Evolutionary conservation across 352 stramenopile species (phyloP).

Genomic region (Phytophthora lateralis): DNA sequence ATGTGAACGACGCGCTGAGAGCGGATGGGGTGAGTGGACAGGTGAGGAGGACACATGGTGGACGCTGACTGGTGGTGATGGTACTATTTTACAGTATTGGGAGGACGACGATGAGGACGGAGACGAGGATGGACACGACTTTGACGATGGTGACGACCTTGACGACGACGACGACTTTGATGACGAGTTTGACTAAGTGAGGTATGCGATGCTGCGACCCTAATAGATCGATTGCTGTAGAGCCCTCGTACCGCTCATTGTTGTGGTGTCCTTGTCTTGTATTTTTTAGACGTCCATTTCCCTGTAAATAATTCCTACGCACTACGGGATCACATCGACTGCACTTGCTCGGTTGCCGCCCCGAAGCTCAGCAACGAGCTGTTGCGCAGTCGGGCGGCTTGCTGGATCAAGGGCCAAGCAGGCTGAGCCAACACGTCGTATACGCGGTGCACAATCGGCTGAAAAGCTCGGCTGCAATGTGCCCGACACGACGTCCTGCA

Average conservation of each 20-base stretch:
- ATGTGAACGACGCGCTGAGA: constrained; percentile 59
- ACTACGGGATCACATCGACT: constrained; percentile 4
- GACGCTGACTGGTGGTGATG: not conserved
- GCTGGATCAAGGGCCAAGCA: constrained; percentile 32
- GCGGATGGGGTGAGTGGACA: constrained; percentile 46
- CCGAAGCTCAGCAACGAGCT: constrained; percentile 16
- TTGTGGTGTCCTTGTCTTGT: constrained; percentile 11
- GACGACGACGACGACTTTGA: constrained; percentile 47
- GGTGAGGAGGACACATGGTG: not conserved
- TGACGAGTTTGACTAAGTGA: constrained; percentile 26
- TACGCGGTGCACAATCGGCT: constrained; percentile 38
- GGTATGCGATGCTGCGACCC: constrained; percentile 2
- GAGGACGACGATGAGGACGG: constrained; percentile 43
- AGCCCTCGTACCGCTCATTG: constrained; percentile 12
- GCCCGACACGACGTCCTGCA: constrained; percentile 52
- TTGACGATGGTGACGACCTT: constrained; percentile 40
- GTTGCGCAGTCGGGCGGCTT: constrained; percentile 9
- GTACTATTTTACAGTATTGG: constrained; percentile 19
- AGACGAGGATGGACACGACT: constrained; percentile 8
- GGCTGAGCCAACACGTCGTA: constrained; percentile 29
- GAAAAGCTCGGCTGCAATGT: constrained; percentile 48
- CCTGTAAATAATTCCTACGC: not conserved
- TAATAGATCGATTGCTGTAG: constrained; percentile 26
- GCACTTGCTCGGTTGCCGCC: not conserved
- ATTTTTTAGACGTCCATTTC: constrained; percentile 3